phyloP scores from a whole-genome alignment of 257 asterid species.

The Salvia splendens region DNA sequence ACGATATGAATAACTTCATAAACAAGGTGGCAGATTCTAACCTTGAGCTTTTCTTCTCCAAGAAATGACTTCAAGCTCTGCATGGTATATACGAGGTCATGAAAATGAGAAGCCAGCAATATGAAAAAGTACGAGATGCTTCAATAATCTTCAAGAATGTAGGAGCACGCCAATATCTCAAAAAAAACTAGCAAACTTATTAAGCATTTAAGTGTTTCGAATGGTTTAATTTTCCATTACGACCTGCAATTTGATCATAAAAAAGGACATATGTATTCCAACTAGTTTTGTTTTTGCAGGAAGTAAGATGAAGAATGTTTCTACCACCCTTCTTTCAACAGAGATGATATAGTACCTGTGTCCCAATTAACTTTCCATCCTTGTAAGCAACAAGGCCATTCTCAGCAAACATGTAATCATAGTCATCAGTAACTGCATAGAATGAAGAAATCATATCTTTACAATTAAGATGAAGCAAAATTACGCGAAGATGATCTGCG shows the following conservation, averaged over 20 bases:
- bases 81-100: slow-evolving; percentile 30
- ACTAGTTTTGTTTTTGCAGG: not conserved
- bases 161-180: slow-evolving; percentile 12
- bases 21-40: slow-evolving; percentile 31
- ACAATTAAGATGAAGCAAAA: slow-evolving; percentile 16
- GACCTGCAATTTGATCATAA: too few species aligned
- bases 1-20: slow-evolving; percentile 21
- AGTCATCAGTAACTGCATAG: slow-evolving; percentile 69
- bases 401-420: slow-evolving; percentile 86
- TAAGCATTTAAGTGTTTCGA: too few species aligned
- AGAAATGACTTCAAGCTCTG: slow-evolving; percentile 88
- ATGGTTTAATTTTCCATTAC: too few species aligned
- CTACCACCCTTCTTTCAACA: not conserved
- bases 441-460: slow-evolving; percentile 21
- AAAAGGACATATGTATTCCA: not conserved
- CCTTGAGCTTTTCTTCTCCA: slow-evolving; percentile 95
- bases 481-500: not conserved
- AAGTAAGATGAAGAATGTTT: slow-evolving; percentile 24
- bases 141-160: too few species aligned
- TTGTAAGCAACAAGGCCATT: slow-evolving; percentile 93
- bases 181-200: not conserved
- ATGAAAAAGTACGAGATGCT: not conserved
- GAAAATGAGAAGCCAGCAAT: slow-evolving; percentile 29
- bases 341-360: slow-evolving; percentile 52
- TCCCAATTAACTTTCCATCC: slow-evolving; percentile 73